Evolutionary conservation across 345 rosid species (phyloP).

Genomic region (Euclidium syriacum): DNA sequence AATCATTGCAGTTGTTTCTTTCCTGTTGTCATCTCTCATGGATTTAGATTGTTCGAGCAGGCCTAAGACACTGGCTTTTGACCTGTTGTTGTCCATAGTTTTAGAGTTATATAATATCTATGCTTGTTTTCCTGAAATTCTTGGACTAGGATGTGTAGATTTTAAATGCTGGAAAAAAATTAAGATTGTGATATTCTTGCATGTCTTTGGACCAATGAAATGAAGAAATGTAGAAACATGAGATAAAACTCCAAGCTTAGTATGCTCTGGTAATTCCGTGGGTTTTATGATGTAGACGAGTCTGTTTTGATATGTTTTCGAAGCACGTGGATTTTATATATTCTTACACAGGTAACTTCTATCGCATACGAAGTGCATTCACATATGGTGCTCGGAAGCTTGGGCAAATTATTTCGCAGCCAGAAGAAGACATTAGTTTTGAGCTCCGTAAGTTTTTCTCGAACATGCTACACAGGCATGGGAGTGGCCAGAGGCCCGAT

Average conservation of each 20-base stretch:
- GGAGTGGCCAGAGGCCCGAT: slow-evolving; percentile 79
- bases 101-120: background rate
- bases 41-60: slow-evolving; percentile 3
- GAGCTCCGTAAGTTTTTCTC: slow-evolving; percentile 70
- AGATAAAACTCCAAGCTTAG: background rate
- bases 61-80: slow-evolving; percentile 4
- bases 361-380: slow-evolving; percentile 85
- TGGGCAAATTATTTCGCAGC: slow-evolving; percentile 50
- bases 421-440: slow-evolving; percentile 43
- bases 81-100: background rate
- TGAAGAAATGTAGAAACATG: background rate
- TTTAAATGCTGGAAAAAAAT: background rate
- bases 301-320: background rate
- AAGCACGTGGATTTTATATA: background rate
- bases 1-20: background rate
- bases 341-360: slow-evolving; percentile 56
- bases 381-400: slow-evolving; percentile 87
- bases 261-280: background rate
- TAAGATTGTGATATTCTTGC: background rate
- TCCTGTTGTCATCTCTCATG: background rate
- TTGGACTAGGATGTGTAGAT: background rate
- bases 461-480: slow-evolving; percentile 70
- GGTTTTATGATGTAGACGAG: background rate
- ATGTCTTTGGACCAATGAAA: background rate
- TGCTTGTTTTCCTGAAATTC: background rate